Percentiles rank a stretch among this genome's conserved stretches.
Evolutionary conservation across 2,329 filamentous ascomycete species (phyloP).

Genomic region (Cladosporium sp.): DNA sequence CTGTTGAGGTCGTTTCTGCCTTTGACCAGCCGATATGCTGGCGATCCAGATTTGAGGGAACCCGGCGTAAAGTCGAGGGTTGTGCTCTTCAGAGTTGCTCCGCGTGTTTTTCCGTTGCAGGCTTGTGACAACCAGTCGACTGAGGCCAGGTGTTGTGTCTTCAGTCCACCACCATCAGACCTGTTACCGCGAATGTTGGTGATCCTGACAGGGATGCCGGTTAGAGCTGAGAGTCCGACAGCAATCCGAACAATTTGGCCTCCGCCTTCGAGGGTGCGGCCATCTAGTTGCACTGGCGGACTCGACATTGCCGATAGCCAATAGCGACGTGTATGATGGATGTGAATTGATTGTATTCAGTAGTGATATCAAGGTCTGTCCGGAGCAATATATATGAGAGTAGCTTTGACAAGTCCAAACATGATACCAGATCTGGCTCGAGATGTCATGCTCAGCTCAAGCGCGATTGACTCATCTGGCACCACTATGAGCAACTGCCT

Average conservation of each 20-base stretch:
- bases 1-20: background rate
- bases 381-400: too few species aligned
- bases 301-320: background rate
- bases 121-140: constrained; percentile 50
- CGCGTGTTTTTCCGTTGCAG: constrained; percentile 41
- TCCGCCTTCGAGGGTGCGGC: constrained; percentile 57
- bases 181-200: constrained; percentile 52
- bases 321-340: too few species aligned
- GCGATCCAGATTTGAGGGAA: constrained; percentile 4
- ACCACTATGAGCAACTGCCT: background rate
- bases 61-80: constrained; percentile 38
- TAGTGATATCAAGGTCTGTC: too few species aligned
- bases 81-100: constrained; percentile 41
- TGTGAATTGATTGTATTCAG: too few species aligned
- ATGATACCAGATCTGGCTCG: too few species aligned
- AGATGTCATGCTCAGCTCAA: background rate
- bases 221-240: constrained; percentile 52
- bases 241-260: constrained; percentile 58
- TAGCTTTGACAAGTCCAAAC: too few species aligned
- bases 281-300: constrained; percentile 42
- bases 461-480: background rate
- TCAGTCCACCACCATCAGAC: constrained; percentile 50
- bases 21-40: constrained; percentile 17
- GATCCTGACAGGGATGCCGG: constrained; percentile 47
- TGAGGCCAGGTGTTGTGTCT: constrained; percentile 54